phyloP scores from a whole-genome alignment of 106 monocot species.

The Allium fistulosum region DNA sequence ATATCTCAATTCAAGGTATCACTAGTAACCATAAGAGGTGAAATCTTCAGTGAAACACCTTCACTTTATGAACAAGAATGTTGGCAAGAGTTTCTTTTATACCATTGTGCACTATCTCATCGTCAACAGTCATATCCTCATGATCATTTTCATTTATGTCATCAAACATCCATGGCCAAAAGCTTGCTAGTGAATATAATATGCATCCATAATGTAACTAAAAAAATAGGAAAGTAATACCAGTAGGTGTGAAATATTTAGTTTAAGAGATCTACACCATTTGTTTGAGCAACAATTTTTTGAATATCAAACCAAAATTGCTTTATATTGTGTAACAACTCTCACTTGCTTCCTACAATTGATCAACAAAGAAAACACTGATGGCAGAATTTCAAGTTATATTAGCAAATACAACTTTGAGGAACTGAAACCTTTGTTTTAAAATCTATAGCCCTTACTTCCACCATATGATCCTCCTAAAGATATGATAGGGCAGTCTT shows the following conservation, averaged over 20 bases:
- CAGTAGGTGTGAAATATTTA: slow-evolving; percentile 18
- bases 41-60: too few relatives aligned
- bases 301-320: slow-evolving; percentile 21
- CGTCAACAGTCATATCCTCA: too few relatives aligned
- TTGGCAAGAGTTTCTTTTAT: too few relatives aligned
- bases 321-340: slow-evolving; percentile 18
- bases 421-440: not conserved
- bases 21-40: too few relatives aligned
- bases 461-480: slow-evolving; percentile 25
- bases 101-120: too few relatives aligned
- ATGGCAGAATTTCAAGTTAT: not conserved
- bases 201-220: not conserved
- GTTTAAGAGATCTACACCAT: slow-evolving; percentile 12
- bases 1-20: too few relatives aligned
- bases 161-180: too few relatives aligned
- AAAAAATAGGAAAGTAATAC: slow-evolving; percentile 6
- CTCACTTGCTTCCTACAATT: slow-evolving; percentile 18
- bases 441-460: slow-evolving; percentile 10
- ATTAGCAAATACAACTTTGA: not conserved
- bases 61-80: too few relatives aligned
- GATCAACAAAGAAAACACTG: slow-evolving; percentile 14
- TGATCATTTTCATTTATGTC: too few relatives aligned
- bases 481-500: slow-evolving; percentile 14
- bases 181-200: too few relatives aligned
- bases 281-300: not conserved